Evolutionary conservation across 2,329 filamentous ascomycete species (phyloP).

Genomic region (Diaporthe citri): DNA sequence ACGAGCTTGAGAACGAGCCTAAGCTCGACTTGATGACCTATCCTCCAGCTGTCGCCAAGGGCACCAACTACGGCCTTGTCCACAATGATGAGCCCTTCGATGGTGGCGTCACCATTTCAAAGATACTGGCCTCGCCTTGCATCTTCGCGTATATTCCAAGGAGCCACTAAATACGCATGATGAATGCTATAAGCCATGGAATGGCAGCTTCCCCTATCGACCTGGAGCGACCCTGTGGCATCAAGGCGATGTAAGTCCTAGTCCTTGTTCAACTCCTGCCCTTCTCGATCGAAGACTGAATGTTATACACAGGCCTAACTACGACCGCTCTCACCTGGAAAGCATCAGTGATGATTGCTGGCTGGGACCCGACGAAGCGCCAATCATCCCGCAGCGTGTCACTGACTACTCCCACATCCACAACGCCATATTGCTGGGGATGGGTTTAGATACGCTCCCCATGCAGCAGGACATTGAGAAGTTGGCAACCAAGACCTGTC

Average conservation of each 20-base stretch:
- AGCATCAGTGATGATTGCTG: no score
- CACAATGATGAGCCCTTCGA: slow-evolving; percentile 8
- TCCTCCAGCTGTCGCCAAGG: not conserved
- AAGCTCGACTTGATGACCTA: not conserved
- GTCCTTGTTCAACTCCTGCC: not conserved
- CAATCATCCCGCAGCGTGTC: not conserved
- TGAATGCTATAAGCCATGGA: not conserved
- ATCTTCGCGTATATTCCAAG: not conserved
- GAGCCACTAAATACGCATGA: rapidly evolving
- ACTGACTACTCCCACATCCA: not conserved
- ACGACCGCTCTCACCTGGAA: not conserved
- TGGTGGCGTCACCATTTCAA: not conserved
- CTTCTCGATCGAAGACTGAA: not conserved
- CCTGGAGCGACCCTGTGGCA: not conserved
- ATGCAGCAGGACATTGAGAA: not conserved
- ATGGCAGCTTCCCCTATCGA: not conserved
- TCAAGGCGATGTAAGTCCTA: not conserved
- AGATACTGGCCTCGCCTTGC: not conserved
- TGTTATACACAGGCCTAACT: not conserved
- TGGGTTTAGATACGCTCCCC: not conserved
- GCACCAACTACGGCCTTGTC: not conserved
- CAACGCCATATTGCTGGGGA: not conserved
- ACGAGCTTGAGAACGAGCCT: not conserved
- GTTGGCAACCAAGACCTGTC: not conserved
- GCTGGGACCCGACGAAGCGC: no score